Evolutionary conservation across 495 filamentous ascomycete genomes (phyloP), one percentile per base, ranked within the genome.

Genomic region (Aspergillus incahuasiensis): DNA sequence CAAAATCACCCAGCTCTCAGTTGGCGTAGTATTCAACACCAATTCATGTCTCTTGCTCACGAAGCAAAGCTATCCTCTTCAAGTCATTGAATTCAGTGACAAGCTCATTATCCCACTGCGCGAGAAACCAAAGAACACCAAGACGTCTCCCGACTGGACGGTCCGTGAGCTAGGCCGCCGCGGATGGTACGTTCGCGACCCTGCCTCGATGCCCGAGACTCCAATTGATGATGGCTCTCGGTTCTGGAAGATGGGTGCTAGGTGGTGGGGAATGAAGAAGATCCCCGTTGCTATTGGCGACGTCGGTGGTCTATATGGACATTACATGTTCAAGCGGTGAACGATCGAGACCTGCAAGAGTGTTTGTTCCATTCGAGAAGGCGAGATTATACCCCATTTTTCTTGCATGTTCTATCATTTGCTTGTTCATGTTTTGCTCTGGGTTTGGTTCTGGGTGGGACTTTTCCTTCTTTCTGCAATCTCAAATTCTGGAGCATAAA

Each of bases 231-330:
- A 82, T 35, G 86, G 86, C 6, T 69, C 78, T 30, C 77, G 87
- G 24, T 63, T 66, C 51, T 95, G 90, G 90, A 95, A 95, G 75
- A 89, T 91, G 88, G 90, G 90, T 12, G 89, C 89, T n/a, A 81
- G 81, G 55, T 86, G 82, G 73, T 94, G 90, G 90, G 90, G 90
- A 15, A 91, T 90, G 83, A 80, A 87, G 41, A 95, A 95, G 78
- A 78, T 91, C 25, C 89, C 90, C 11, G 85, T 94, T 49, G 88
- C 87, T 12, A 70, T 77, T 35, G 84, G 85, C 6, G 88, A 92
- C 60, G 88, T 94, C 2, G 88, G 87, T 12, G 90, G 90, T 20
- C 84, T 95, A 72, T 95, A 95, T 67, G 89, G 89, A 42, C 85
- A 84, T 57, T 94, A 89, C 68, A 92, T 91, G 84, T 95, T 92